Evolutionary conservation across 495 filamentous ascomycete species (phyloP).

Genomic region (Talaromyces stipitatus): DNA sequence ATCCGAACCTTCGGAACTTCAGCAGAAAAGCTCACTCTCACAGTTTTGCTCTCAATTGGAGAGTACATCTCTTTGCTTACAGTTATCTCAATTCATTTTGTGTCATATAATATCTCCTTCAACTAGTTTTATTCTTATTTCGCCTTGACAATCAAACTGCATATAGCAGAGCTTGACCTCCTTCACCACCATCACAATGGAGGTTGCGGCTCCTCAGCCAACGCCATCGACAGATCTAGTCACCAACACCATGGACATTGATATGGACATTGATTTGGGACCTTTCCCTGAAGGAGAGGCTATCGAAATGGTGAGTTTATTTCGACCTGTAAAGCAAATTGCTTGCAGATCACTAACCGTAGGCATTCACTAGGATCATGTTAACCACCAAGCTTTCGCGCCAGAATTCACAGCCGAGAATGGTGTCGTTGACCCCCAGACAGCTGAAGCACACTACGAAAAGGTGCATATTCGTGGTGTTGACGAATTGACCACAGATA

Average conservation of each 20-base stretch:
- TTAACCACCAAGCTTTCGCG: slow-evolving; percentile 16
- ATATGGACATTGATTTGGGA: slow-evolving; percentile 66
- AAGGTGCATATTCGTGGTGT: slow-evolving; percentile 82
- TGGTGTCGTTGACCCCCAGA: slow-evolving; percentile 16
- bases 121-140: background rate
- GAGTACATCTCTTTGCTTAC: too few species aligned
- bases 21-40: background rate
- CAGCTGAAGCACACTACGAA: slow-evolving; percentile 30
- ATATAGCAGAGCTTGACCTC: background rate
- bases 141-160: background rate
- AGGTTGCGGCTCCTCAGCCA: slow-evolving; percentile 14
- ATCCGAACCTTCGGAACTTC: background rate
- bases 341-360: background rate
- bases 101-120: too few species aligned
- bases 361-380: background rate
- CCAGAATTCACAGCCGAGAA: slow-evolving; percentile 10
- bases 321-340: background rate
- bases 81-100: too few species aligned
- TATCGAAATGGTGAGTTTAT: slow-evolving; percentile 25
- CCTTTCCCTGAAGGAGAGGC: slow-evolving; percentile 31
- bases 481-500: slow-evolving; percentile 67
- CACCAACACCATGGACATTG: slow-evolving; percentile 48
- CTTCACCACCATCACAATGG: slow-evolving; percentile 8
- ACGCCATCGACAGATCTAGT: background rate
- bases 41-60: background rate